phyloP scores from a whole-genome alignment of 257 asterid genomes.

The Solanum chmielewskii region DNA sequence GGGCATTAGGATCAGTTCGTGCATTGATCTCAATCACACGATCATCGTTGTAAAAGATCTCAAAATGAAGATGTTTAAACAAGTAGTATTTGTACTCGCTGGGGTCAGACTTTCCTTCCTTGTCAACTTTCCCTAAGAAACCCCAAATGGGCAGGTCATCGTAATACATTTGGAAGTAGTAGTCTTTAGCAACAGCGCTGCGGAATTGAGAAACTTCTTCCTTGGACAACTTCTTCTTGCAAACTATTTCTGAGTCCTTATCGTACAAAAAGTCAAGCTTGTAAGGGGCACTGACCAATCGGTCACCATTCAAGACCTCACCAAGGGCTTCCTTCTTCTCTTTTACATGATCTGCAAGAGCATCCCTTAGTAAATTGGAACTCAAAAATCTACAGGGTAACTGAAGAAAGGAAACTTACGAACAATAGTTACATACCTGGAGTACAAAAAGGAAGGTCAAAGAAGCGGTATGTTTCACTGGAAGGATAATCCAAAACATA shows the following conservation, averaged over 20 bases:
- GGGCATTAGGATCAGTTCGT: constrained; percentile 11
- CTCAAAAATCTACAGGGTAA: neutral
- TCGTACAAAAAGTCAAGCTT: constrained; percentile 8
- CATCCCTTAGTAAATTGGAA: neutral
- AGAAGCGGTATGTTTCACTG: constrained; percentile 65
- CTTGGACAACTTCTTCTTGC: constrained; percentile 4
- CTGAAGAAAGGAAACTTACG: neutral
- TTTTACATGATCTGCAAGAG: neutral
- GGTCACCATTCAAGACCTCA: constrained; percentile 10
- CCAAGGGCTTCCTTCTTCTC: constrained; percentile 12
- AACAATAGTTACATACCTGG: constrained; percentile 31
- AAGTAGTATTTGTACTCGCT: constrained; percentile 10
- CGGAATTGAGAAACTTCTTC: constrained; percentile 9
- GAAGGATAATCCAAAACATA: neutral
- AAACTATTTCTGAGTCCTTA: constrained; percentile 8
- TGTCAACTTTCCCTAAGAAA: constrained; percentile 12
- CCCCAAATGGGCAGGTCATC: constrained; percentile 16
- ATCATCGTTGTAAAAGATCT: constrained; percentile 8
- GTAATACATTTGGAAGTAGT: constrained; percentile 8
- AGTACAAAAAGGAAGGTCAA: constrained; percentile 63
- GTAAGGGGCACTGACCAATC: constrained; percentile 12
- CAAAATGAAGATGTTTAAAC: constrained; percentile 11
- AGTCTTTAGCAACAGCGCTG: constrained; percentile 9
- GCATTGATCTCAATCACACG: constrained; percentile 13
- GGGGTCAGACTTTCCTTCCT: constrained; percentile 10